Conservation (phyloP, 2,329 filamentous ascomycete species). For the Colletotrichum cuscutae region DNA sequence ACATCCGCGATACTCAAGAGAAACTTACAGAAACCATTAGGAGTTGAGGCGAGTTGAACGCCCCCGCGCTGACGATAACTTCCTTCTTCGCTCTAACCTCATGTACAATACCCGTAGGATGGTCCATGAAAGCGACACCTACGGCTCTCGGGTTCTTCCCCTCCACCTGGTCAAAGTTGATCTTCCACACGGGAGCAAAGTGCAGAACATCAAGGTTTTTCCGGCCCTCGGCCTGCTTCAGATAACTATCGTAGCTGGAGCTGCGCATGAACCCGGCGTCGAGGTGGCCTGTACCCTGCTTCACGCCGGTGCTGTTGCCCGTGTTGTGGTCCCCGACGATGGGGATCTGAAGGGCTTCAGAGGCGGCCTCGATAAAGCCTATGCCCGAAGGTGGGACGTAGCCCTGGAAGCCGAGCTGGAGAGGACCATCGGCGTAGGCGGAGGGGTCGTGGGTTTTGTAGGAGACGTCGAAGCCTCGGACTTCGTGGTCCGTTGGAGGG, state of each 20-base stretch:
- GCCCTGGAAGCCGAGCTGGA: slow-evolving; percentile 40
- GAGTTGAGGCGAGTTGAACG: slow-evolving; percentile 35
- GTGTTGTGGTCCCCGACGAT: slow-evolving; percentile 41
- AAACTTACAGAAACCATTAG: slow-evolving; percentile 35
- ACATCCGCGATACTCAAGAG: neutral
- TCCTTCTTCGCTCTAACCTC: slow-evolving; percentile 35
- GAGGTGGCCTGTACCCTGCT: slow-evolving; percentile 41
- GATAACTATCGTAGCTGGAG: slow-evolving; percentile 40
- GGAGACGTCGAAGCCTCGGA: slow-evolving; percentile 39
- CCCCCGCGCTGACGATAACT: slow-evolving; percentile 32
- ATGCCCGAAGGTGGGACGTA: slow-evolving; percentile 43
- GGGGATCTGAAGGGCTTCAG: slow-evolving; percentile 37
- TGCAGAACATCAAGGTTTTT: slow-evolving; percentile 41
- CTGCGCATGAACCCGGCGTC: slow-evolving; percentile 39
- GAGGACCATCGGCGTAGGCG: slow-evolving; percentile 40
- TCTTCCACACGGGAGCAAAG: slow-evolving; percentile 38
- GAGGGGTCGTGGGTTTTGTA: slow-evolving; percentile 41
- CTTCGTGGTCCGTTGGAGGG: slow-evolving; percentile 34
- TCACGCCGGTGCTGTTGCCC: slow-evolving; percentile 41
- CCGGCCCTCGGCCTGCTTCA: slow-evolving; percentile 36
- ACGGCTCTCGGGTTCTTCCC: slow-evolving; percentile 37
- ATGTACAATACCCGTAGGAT: slow-evolving; percentile 35
- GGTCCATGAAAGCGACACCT: slow-evolving; percentile 40
- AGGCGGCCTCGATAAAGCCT: slow-evolving; percentile 40
- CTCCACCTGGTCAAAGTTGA: slow-evolving; percentile 30